Conservation (phyloP, 495 filamentous ascomycete genomes). For the Aspergillus cristatus region DNA sequence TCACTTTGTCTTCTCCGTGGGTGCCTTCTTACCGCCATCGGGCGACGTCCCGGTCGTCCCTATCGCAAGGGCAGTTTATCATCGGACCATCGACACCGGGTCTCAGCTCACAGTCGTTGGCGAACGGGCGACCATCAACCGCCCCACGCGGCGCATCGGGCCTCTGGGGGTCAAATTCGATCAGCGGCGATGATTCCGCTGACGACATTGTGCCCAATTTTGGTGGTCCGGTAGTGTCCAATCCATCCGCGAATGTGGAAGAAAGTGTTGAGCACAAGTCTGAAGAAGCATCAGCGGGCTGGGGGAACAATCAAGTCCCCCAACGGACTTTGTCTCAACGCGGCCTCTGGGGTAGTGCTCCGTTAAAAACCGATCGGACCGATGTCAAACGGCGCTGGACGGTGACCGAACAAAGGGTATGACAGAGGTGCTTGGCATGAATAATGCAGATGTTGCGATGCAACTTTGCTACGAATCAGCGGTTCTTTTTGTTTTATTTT, state of each 20-base stretch:
- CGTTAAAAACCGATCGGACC: constrained; percentile 21
- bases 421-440: constrained; percentile 2
- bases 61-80: constrained; percentile 16
- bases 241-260: constrained; percentile 6
- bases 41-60: constrained; percentile 21
- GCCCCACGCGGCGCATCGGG: constrained; percentile 16
- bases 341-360: constrained; percentile 35
- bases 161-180: constrained; percentile 28
- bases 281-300: constrained; percentile 10
- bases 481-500: too few species aligned
- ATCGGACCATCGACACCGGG: constrained; percentile 16
- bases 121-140: constrained; percentile 14
- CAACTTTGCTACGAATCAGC: too few species aligned
- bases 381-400: constrained; percentile 35
- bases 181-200: constrained; percentile 13
- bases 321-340: constrained; percentile 29
- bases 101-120: constrained; percentile 19
- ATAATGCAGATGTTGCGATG: not conserved
- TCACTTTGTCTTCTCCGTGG: constrained; percentile 12
- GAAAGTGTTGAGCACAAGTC: not conserved
- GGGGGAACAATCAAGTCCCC: constrained; percentile 16
- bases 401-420: constrained; percentile 31
- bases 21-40: constrained; percentile 17
- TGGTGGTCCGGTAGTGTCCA: constrained; percentile 12
- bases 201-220: constrained; percentile 33